phyloP scores from a whole-genome alignment of 371 early-diverging fungal species.

The Mortierella sp. region DNA sequence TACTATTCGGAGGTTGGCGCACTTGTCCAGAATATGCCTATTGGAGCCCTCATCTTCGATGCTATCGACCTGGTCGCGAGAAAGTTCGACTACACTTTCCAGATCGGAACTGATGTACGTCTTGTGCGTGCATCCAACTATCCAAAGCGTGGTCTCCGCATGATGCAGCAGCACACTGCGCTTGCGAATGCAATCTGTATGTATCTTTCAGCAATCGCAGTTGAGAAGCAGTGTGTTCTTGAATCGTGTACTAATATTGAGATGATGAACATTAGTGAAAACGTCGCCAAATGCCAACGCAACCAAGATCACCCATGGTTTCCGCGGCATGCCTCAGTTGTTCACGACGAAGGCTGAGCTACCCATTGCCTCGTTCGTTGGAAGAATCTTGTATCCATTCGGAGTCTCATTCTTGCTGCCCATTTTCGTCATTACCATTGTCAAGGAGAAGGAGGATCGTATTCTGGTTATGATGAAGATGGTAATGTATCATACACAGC shows the following conservation, averaged over 20 bases:
- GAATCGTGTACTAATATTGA: neutral
- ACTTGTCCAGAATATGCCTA: constrained; percentile 59
- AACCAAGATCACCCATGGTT: constrained; percentile 68
- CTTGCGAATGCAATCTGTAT: constrained; percentile 62
- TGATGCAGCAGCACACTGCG: constrained; percentile 60
- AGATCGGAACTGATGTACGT: constrained; percentile 66
- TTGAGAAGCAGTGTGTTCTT: too few relatives aligned
- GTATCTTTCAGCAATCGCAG: constrained; percentile 10
- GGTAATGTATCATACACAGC: constrained; percentile 33
- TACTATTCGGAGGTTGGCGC: constrained; percentile 52
- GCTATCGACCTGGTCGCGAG: constrained; percentile 52
- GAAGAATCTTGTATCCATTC: constrained; percentile 75
- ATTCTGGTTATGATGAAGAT: constrained; percentile 80
- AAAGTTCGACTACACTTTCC: constrained; percentile 61
- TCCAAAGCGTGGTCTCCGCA: constrained; percentile 64
- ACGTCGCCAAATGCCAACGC: constrained; percentile 34
- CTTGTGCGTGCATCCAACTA: constrained; percentile 59
- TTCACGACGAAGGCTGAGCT: constrained; percentile 55
- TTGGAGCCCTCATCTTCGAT: constrained; percentile 62
- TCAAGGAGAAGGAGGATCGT: constrained; percentile 77
- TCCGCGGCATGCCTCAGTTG: constrained; percentile 65
- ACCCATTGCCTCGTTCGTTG: constrained; percentile 65
- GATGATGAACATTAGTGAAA: constrained; percentile 17
- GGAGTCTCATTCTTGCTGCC: constrained; percentile 81
- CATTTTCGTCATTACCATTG: constrained; percentile 74